Base-by-base conservation (phyloP, 2,329 filamentous ascomycete species). In the Karstenula rhodostoma region DNA sequence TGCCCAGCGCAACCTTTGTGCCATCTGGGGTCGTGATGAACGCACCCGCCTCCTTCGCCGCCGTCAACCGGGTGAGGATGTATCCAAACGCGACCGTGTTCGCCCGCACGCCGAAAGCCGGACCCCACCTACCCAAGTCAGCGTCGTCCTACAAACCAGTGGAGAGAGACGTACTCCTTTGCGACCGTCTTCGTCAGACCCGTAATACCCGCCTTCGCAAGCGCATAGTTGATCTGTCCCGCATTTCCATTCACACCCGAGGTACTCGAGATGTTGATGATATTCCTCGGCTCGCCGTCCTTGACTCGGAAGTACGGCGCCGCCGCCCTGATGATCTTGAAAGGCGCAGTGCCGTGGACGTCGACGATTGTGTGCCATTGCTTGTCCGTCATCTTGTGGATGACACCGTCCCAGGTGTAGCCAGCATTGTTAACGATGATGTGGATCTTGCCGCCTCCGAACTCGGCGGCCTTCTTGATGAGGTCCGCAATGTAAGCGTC, bases 391-490 rank as follows among this genome's bases (percentile, higher is more conserved):
- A 93, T 94, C 84, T 95, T 96, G 84, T 96, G 92, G 67, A 96
- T 93, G 42, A 96, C 92, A 7, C 90, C 93, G 77, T 97, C 93
- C 92, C 93, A 96, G 0, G 93, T 96, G 80, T 92, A 96, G 44
- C 92, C 93, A 0, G 93, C 93, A 76, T 96, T 96, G 80, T 96
- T 96, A 61, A 96, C 91, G 58, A 96, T 90, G 75, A 95, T 90
- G 78, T 96, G 90, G 64, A 97, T 93, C 83, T 96, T 96, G 72
- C 92, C 93, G 65, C 85, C 82, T 60, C 93, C 93, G 73, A 96
- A 96, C 50, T 89, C 89, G 1, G 91, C 93, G 0, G 92, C 85
- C 72, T 88, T 87, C 73, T 88, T 83, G 27, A 96, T 87, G n/a
- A 96, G 85, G 10, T 83, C 81, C 61, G 87, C 84, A 73, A 94